Evolutionary conservation across 257 asterid species (phyloP).

Genomic region (Ophiorrhiza pumila): DNA sequence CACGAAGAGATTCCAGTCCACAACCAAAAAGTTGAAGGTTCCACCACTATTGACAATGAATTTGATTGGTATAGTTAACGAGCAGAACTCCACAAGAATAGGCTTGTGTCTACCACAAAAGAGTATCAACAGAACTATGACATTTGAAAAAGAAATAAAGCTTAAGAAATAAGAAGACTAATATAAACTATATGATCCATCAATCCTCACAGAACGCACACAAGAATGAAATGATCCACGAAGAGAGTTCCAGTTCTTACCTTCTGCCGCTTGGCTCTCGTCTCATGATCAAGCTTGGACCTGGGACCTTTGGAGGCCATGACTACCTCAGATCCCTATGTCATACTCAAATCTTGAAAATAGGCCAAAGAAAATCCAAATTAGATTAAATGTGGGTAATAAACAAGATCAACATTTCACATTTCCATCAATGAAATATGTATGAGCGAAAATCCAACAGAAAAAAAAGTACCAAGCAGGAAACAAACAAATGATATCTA

Average conservation of each 20-base stretch:
- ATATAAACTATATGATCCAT: not conserved
- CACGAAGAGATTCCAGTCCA: no score
- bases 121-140: not conserved
- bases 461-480: not conserved
- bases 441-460: not conserved
- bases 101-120: not conserved
- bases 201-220: not conserved
- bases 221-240: conserved; percentile 1
- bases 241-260: conserved; percentile 34
- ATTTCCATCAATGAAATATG: not conserved
- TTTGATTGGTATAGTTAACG: not conserved
- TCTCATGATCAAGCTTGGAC: conserved; percentile 90
- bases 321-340: conserved; percentile 41
- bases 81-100: not conserved
- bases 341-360: conserved; percentile 31
- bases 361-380: conserved; percentile 3
- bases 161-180: not conserved
- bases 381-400: not conserved
- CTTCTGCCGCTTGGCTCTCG: conserved; percentile 89
- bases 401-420: not conserved
- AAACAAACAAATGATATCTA: not conserved
- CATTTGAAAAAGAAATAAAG: not conserved
- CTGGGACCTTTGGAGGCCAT: conserved; percentile 99
- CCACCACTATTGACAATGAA: not conserved
- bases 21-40: not conserved